Evolutionary conservation across 306 rosid genomes (phyloP).

Genomic region (Sophora flavescens): DNA sequence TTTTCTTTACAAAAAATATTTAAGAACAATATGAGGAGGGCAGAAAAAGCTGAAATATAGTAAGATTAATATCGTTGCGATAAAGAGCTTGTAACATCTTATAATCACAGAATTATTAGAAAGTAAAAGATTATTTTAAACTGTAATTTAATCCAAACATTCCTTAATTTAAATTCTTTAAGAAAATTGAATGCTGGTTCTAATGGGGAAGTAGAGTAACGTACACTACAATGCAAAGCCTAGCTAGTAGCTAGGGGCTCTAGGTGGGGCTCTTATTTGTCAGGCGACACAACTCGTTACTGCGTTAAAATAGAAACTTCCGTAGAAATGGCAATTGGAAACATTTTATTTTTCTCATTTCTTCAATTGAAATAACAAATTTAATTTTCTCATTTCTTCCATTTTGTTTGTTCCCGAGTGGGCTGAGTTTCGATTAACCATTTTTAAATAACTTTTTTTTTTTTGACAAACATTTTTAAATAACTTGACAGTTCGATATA

Average conservation of each 20-base stretch:
- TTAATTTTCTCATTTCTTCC: neutral
- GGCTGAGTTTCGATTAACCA: neutral
- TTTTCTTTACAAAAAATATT: neutral
- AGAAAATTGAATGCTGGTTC: conserved; percentile 10
- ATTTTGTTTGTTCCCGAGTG: neutral
- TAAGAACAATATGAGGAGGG: neutral
- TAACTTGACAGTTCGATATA: neutral
- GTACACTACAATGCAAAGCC: conserved; percentile 18
- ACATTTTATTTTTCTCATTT: neutral
- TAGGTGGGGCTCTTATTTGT: conserved; percentile 38
- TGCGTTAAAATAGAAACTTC: conserved; percentile 37
- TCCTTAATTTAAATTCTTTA: too few species aligned
- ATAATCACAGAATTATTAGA: too few species aligned
- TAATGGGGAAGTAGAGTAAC: neutral
- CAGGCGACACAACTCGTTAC: conserved; percentile 24
- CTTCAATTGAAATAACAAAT: neutral
- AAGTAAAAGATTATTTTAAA: too few species aligned
- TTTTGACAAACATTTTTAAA: too few species aligned
- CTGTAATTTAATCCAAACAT: too few species aligned
- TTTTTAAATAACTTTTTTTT: neutral
- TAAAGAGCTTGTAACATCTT: too few species aligned
- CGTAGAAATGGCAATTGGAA: neutral
- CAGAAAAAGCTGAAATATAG: neutral
- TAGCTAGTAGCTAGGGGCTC: conserved; percentile 8
- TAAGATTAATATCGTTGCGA: too few species aligned